Conservation (phyloP, 2,329 filamentous ascomycete species). For the Talaromyces sp. region DNA sequence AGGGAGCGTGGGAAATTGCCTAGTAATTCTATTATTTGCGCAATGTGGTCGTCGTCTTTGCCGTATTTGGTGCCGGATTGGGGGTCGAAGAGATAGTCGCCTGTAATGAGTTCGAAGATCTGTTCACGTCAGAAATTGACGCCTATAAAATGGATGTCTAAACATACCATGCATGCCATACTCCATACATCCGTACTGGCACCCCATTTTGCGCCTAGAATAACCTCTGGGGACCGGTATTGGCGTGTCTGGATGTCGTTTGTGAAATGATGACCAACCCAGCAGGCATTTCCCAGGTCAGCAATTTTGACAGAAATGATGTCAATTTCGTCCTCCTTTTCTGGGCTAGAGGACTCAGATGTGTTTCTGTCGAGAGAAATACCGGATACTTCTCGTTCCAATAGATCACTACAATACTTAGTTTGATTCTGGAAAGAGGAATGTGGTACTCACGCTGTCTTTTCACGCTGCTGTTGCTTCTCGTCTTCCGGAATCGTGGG, state of each 20-base stretch:
- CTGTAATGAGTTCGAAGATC: constrained; percentile 91
- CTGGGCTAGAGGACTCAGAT: constrained; percentile 20
- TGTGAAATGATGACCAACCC: constrained; percentile 98
- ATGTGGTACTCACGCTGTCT: constrained; percentile 69
- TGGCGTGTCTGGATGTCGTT: constrained; percentile 98
- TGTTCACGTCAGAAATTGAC: neutral
- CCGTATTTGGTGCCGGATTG: constrained; percentile 98
- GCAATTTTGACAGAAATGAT: constrained; percentile 99
- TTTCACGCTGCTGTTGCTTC: constrained; percentile 78
- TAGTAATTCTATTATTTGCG: constrained; percentile 95
- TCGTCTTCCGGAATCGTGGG: constrained; percentile 44
- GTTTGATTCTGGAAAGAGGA: neutral
- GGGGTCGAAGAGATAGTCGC: constrained; percentile 96
- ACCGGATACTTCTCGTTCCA: constrained; percentile 88
- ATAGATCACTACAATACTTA: constrained; percentile 61
- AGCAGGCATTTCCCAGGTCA: constrained; percentile 95
- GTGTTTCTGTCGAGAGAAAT: constrained; percentile 82
- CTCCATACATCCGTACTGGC: constrained; percentile 99
- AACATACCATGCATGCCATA: constrained; percentile 93
- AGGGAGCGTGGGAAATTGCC: constrained; percentile 89
- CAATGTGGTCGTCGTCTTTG: constrained; percentile 98
- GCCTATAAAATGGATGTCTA: neutral
- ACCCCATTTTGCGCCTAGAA: constrained; percentile 94
- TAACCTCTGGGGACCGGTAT: constrained; percentile 95
- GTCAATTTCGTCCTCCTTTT: constrained; percentile 47